A percentile compares a stretch with the other conserved stretches of the same genome.
phyloP scores from a whole-genome alignment of 2,329 filamentous ascomycete species.

The Trichophyton equinum region DNA sequence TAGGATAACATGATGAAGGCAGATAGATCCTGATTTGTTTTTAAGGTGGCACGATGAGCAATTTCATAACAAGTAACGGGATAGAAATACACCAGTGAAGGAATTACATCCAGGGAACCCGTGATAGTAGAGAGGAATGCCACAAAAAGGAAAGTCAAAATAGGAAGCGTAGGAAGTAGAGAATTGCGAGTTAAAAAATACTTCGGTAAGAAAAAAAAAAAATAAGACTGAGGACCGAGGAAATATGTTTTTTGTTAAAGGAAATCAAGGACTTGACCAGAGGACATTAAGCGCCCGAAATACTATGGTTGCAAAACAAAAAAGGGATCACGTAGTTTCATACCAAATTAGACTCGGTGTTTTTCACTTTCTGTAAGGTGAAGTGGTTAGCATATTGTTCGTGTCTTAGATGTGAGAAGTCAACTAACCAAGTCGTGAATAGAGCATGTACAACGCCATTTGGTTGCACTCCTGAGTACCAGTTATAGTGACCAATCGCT shows the following conservation, averaged over 20 bases:
- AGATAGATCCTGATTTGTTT: background rate
- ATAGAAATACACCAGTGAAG: constrained; percentile 3
- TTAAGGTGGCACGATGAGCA: background rate
- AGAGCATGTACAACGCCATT: constrained; percentile 99
- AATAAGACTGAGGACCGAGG: background rate
- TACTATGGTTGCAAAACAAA: background rate
- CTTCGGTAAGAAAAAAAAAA: background rate
- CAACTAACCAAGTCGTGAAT: constrained; percentile 76
- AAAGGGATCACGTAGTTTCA: background rate
- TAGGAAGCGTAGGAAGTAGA: background rate
- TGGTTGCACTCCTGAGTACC: constrained; percentile 97
- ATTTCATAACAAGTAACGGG: background rate
- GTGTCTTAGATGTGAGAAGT: background rate
- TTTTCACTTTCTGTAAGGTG: constrained; percentile 55
- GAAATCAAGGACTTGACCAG: constrained; percentile 1
- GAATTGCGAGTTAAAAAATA: background rate
- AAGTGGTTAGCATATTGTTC: background rate
- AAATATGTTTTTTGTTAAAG: background rate
- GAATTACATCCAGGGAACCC: constrained; percentile 4
- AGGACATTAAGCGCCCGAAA: background rate
- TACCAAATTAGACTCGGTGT: constrained; percentile 47
- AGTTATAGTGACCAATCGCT: constrained; percentile 91
- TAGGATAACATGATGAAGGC: background rate
- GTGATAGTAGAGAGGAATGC: background rate
- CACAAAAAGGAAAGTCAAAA: constrained; percentile 1